Evolutionary conservation across 805 yeast genomes (phyloP), one percentile per base, ranked within the genome.

Genomic region (Wickerhamiella alocasiicola): DNA sequence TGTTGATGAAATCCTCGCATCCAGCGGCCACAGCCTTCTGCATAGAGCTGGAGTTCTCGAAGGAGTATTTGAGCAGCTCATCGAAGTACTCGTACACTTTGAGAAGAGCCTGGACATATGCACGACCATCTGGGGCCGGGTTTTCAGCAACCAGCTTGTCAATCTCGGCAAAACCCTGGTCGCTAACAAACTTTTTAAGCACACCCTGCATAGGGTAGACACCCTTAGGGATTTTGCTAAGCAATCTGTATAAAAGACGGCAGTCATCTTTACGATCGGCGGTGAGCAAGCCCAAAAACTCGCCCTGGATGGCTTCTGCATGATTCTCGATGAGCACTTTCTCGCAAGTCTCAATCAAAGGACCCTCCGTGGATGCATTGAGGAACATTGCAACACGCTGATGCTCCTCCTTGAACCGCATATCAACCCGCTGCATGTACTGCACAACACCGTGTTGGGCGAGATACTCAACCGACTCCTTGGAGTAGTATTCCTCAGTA

Each of bases 11-110:
- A 27, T 72, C 67, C 45, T 81, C 76, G 51, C 95, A 88, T 1
- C 96, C 96, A 49, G 72, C 74, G 56, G 91, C 97, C 49, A 91
- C 70, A 0, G 95, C 83, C 55, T 80, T 81, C 42, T 81, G 81
- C 65, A 91, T 81, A 16, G 76, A 71, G 2, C 84, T 73, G 56
- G 83, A 81, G 48, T 73, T 73, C 44, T 71, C 74, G 57, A 88
- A 84, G 2, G 93, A 78, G 29, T 55, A 59, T 37, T 61, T 63
- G 25, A 82, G 87, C 44, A 84, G 72, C 6, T 64, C 66, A 46
- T 71, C 74, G 61, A 76, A 91, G 46, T 75, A 73, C 42, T 66
- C 59, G 59, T 87, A 80, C 19, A 85, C 78, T 29, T 66, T 65
- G 28, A 91, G 70, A 43, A 91, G 66, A 2, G 84, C 73, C 52